Base-by-base conservation (phyloP, 768 basidiomycete genomes). In the Boletus fagicola region DNA sequence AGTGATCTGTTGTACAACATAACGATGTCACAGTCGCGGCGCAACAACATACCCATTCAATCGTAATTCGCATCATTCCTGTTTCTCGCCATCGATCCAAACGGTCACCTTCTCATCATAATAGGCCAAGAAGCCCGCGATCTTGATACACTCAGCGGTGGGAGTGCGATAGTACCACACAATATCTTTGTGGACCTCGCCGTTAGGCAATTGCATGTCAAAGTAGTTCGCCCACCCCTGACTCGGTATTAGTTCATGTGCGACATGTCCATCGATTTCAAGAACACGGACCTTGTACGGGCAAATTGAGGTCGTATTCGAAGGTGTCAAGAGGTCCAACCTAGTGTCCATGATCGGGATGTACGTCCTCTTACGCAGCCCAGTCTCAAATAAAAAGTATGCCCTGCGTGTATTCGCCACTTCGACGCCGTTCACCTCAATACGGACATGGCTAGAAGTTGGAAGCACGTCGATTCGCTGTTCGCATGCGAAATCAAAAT, bases 31-130 rank as follows among this genome's bases (percentile, higher is more conserved):
- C 36, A 24, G n/a, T 18, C 4, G 33, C 11, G 18, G 5, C 45
- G 10, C 43, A 55, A 49, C 18, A 31, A 43, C 22, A 55, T 10
- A 51, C 48, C 12, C 24, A 12, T 55, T 51, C 35, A 12, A 20
- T 10, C 31, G 12, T 33, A 68, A 73, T 16, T 63, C 56, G 58
- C 52, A 44, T 68, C 72, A 77, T 16, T 65, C 61, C 62, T 82
- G 80, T 65, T 82, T 82, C 54, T 76, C 76, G 18, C 78, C 85
- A 61, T 88, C 84, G 16, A 88, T 65, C 73, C 77, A 88, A 13
- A 87, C 78, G 52, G 86, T 84, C 28, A 87, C 80, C 58, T 83
- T 85, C 62, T 88, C 85, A 52, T 88, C 84, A 59, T 83, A 84
- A 66, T 86, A 87, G 0, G 83, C 80, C 8, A 83, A 69, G 56